phyloP scores from a whole-genome alignment of 2,329 filamentous ascomycete genomes.

The Ascochyta viciae-villosae region DNA sequence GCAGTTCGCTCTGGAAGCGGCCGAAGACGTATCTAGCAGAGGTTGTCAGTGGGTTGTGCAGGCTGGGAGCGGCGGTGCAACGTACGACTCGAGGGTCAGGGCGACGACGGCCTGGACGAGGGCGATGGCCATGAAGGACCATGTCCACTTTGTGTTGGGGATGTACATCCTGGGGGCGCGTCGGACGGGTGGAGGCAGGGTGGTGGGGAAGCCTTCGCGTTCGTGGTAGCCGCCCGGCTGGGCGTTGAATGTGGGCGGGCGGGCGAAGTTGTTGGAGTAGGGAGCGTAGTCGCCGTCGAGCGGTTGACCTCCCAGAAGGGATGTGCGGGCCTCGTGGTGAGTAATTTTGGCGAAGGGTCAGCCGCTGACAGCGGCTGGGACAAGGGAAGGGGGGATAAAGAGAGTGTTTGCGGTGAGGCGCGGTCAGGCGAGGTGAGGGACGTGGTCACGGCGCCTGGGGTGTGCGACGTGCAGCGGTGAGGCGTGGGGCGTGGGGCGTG shows the following conservation, averaged over 20 bases:
- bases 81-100: conserved; percentile 86
- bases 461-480: conserved; percentile 18
- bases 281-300: conserved; percentile 59
- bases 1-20: conserved; percentile 73
- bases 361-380: conserved; percentile 47
- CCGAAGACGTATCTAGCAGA: conserved; percentile 81
- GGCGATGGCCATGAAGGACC: conserved; percentile 79
- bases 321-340: conserved; percentile 63
- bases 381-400: conserved; percentile 28
- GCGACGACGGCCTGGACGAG: conserved; percentile 79
- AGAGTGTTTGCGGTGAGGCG: conserved; percentile 16
- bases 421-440: conserved; percentile 9
- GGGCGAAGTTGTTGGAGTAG: conserved; percentile 37
- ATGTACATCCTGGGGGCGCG: conserved; percentile 67
- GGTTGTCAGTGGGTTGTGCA: conserved; percentile 17
- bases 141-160: conserved; percentile 86
- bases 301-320: conserved; percentile 65
- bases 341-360: conserved; percentile 58
- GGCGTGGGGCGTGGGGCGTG: not conserved
- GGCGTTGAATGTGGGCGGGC: conserved; percentile 52
- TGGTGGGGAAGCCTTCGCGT: conserved; percentile 50
- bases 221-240: conserved; percentile 57
- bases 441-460: conserved; percentile 4
- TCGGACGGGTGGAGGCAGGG: conserved; percentile 50
- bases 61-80: conserved; percentile 25